phyloP scores from a whole-genome alignment of 2,329 filamentous ascomycete species.

The Phialophora tarda region DNA sequence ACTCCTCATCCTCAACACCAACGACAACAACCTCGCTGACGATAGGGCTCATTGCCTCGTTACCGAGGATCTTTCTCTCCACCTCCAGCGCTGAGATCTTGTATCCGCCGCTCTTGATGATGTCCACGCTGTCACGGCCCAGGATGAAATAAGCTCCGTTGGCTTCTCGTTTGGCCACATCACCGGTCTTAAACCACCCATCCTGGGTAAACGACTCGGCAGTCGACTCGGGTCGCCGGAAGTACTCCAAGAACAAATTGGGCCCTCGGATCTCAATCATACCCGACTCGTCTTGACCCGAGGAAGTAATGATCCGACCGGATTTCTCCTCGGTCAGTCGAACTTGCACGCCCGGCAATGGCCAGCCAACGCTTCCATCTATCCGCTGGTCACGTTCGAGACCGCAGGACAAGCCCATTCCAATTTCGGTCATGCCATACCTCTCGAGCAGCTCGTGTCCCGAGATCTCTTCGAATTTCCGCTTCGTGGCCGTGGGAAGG shows the following conservation, averaged over 20 bases:
- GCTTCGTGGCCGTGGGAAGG: constrained; percentile 50
- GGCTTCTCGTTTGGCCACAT: constrained; percentile 82
- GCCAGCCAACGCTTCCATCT: constrained; percentile 71
- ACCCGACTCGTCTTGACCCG: constrained; percentile 46
- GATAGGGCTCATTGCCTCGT: constrained; percentile 62
- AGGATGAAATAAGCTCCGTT: constrained; percentile 93
- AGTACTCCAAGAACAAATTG: constrained; percentile 53
- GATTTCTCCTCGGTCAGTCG: constrained; percentile 52
- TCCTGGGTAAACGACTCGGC: constrained; percentile 48
- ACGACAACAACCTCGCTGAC: constrained; percentile 86
- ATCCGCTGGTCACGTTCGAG: constrained; percentile 77
- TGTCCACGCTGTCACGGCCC: constrained; percentile 84
- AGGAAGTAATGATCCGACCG: constrained; percentile 40
- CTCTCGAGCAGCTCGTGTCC: constrained; percentile 54
- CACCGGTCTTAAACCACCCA: constrained; percentile 97
- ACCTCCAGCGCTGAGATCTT: constrained; percentile 91
- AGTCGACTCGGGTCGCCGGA: constrained; percentile 39
- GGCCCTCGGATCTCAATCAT: constrained; percentile 52
- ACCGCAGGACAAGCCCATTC: constrained; percentile 94
- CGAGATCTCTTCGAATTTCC: constrained; percentile 49
- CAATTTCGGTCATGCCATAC: constrained; percentile 86
- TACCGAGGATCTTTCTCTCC: constrained; percentile 85
- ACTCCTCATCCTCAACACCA: constrained; percentile 81
- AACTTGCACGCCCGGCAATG: constrained; percentile 55
- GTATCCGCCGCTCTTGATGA: constrained; percentile 96